phyloP scores from a whole-genome alignment of 2,329 filamentous ascomycete genomes.

The Pseudogymnoascus sp. region DNA sequence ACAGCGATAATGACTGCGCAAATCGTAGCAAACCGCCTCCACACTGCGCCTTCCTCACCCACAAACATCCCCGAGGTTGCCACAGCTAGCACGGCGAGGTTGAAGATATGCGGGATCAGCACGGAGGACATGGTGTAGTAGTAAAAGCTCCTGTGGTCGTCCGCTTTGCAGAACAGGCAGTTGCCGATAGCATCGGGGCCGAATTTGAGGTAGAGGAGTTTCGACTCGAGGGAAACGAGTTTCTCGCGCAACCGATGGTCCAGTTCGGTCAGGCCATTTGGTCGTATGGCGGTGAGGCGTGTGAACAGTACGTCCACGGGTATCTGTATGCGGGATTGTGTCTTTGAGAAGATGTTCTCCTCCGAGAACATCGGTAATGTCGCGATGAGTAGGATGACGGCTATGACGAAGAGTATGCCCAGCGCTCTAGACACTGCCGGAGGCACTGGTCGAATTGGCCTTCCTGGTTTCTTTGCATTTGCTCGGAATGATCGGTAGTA shows the following conservation, averaged over 20 bases:
- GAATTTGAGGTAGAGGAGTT: slow-evolving; percentile 75
- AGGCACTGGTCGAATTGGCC: slow-evolving; percentile 50
- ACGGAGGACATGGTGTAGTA: slow-evolving; percentile 73
- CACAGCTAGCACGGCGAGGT: slow-evolving; percentile 64
- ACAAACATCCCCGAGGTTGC: slow-evolving; percentile 63
- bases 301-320: slow-evolving; percentile 79
- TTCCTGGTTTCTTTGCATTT: slow-evolving; percentile 36
- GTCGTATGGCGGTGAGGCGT: slow-evolving; percentile 56
- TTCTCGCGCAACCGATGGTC: slow-evolving; percentile 62
- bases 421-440: slow-evolving; percentile 48
- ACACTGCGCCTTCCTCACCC: slow-evolving; percentile 56
- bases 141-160: slow-evolving; percentile 64
- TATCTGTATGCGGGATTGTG: slow-evolving; percentile 75
- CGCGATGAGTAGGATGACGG: slow-evolving; percentile 50
- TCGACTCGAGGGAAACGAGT: slow-evolving; percentile 63
- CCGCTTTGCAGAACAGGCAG: slow-evolving; percentile 77
- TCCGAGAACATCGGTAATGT: slow-evolving; percentile 62
- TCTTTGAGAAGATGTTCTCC: slow-evolving; percentile 73
- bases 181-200: slow-evolving; percentile 66
- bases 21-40: slow-evolving; percentile 65
- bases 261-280: slow-evolving; percentile 40
- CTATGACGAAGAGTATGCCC: slow-evolving; percentile 47
- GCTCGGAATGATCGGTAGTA: slow-evolving; percentile 53
- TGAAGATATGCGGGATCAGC: slow-evolving; percentile 69
- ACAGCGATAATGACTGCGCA: slow-evolving; percentile 50